Evolutionary conservation across 176 grass and related monocot species (phyloP), one percentile per base, ranked within the genome.

Genomic region (Chloris gayana): DNA sequence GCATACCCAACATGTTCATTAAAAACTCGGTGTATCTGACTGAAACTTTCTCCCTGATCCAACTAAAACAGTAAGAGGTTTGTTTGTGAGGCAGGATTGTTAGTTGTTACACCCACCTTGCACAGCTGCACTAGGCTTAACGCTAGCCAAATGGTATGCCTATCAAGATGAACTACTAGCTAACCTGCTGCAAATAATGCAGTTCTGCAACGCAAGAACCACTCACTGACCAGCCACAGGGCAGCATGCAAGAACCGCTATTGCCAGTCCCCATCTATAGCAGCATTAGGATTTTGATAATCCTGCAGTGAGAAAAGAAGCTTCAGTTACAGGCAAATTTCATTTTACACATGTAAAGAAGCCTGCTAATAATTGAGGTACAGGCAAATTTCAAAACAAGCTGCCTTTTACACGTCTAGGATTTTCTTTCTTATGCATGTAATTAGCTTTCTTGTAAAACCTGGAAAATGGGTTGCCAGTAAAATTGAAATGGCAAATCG

Each of bases 301-400:
- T 80, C 69, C 62, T 74, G 65, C 53, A 25, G 15, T 66, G 19
- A 83, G 11, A 72, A 64, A 77, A 25, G 7, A 71, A 45, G 18
- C 33, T 42, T 22, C 0, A 57, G 38, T 71, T 45, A 42, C 18
- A 45, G 18, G 24, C 3, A 24, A n/a, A 64, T 35, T 14, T 66
- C 6, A 49, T n/a, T n/a, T n/a, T n/a, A n/a, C n/a, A n/a, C n/a
- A n/a, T n/a, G n/a, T n/a, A n/a, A n/a, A n/a, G 67, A 69, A 68
- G 9, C 47, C 0, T 32, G 12, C 6, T 24, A 58, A 58, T 24
- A 60, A 14, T 27, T 26, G 54, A 79, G 44, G 66, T 9, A 24
- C 18, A 45, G 18, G 24, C 3, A 24, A n/a, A 64, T 35, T 14
- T 66, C 6, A 49, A 78, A 46, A 64, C 13, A 14, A 44, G 42